Base-by-base conservation (phyloP, 78 protist species). In the Cavenderia fasciculata region DNA sequence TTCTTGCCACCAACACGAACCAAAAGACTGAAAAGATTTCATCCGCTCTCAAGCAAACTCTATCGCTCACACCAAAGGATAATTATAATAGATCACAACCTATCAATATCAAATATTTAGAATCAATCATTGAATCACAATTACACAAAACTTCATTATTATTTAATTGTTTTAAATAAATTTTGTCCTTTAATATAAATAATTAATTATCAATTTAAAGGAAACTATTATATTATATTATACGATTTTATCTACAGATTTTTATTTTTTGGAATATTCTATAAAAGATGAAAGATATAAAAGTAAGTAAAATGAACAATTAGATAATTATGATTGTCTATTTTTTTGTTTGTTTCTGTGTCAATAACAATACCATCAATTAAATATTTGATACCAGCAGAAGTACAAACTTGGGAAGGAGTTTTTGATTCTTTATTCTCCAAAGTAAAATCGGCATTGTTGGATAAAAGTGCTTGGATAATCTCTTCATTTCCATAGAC, bases 351-450 rank as follows among this genome's bases (percentile, higher is more conserved):
- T n/a, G n/a, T n/a, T n/a, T n/a, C n/a, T n/a, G n/a, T n/a, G n/a
- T n/a, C n/a, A n/a, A n/a, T n/a, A n/a, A n/a, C n/a, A n/a, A n/a
- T 46, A 46, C 57, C 75, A 23, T 69, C 57, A 31, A 78, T 78
- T 51, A 78, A n/a, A 78, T 78, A 78, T 65, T 38, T 78, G 10
- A 78, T 78, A 16, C 74, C 19, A 8, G 29, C 10, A 25, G 65
- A 44, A 23, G 87, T 31, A 21, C 68, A 11, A n/a, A 78, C 14
- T 16, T 78, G 62, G 11, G 5, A 38, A 46, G 87, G 87, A 25
- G 74, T 78, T 44, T 78, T 78, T 47, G 51, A 16, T 34, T 78
- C 87, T 34, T 38, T 78, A 52, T 78, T 78, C 34, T 78, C 87
- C 21, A 78, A 65, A 5, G 87, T 78, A 11, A 49, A 47, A 27